Conservation (phyloP, 2,329 filamentous ascomycete genomes). For the Colletotrichum sp. region DNA sequence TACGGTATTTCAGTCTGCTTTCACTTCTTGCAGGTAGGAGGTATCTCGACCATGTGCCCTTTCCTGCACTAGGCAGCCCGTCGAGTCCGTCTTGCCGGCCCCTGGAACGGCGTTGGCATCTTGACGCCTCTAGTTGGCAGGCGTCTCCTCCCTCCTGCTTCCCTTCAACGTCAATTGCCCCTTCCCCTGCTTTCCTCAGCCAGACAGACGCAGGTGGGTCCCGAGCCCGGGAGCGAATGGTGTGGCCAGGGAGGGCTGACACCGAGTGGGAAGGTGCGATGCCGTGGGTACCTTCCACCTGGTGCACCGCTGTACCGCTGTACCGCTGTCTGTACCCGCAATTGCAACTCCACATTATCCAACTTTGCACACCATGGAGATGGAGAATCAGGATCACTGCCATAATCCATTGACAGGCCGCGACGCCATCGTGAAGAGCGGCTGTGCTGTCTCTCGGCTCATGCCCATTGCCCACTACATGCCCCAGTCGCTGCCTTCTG, state of each 20-base stretch:
- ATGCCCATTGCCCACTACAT: neutral
- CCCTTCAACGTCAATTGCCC: neutral
- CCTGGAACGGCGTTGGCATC: neutral
- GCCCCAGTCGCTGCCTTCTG: neutral
- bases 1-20: neutral
- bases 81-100: neutral
- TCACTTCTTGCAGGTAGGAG: neutral
- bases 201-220: neutral
- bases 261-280: neutral
- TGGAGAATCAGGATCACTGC: neutral
- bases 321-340: neutral
- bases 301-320: neutral
- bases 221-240: neutral
- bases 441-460: neutral
- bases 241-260: neutral
- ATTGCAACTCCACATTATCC: constrained; percentile 6
- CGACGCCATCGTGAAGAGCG: neutral
- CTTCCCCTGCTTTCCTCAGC: neutral
- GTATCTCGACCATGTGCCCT: neutral
- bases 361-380: neutral
- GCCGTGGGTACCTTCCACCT: neutral
- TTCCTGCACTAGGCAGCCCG: neutral
- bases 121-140: neutral
- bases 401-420: neutral
- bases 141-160: neutral